Evolutionary conservation across 208 protist genomes (phyloP), one percentile per base, ranked within the genome.

Genomic region (Wallacemonas sp.): DNA sequence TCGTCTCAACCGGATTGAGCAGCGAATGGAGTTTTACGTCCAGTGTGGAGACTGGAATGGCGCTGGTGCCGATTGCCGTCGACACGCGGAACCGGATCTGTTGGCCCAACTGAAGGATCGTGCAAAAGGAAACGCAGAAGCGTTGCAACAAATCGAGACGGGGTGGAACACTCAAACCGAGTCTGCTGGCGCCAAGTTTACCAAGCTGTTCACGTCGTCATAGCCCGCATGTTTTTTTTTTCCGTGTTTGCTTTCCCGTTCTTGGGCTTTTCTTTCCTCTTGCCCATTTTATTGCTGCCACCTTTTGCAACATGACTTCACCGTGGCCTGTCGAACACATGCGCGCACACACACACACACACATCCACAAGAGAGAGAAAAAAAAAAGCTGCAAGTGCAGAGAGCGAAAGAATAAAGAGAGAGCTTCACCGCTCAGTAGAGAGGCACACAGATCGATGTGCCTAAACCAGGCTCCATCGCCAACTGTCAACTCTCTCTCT

Each of bases 21-120:
- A 70, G 38, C 80, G 86, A 42, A 89, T 95, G 77, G 84, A 95
- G 61, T 90, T 81, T 67, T 95, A 90, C 72, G 84, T 95, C 4
- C 70, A 91, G 7, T 95, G 86, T 64, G 73, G 70, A 14, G 86
- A 88, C 64, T 95, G 89, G 89, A 52, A 42, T 33, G 61, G 61
- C 25, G 89, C 89, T 18, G 86, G 65, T 0, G 79, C 74, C 4
- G 89, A 92, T 38, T 95, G 89, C 68, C 78, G 77, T 50, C 76
- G 70, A 12, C 61, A 80, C 71, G 76, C 72, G 33, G 82, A 91
- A n/a, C 20, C 59, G 18, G 82, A 87, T 49, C 61, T 95, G 2
- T 45, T 95, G 22, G 36, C 45, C 14, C 86, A 92, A 61, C 67
- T 95, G 25, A 87, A 84, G 44, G 78, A 82, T 11, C 81, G 86